These are phyloP conservation scores for Geotrichum histeridarum DNA, from an alignment of 1,139 yeast species.

Conservation along the genomic window DNA sequence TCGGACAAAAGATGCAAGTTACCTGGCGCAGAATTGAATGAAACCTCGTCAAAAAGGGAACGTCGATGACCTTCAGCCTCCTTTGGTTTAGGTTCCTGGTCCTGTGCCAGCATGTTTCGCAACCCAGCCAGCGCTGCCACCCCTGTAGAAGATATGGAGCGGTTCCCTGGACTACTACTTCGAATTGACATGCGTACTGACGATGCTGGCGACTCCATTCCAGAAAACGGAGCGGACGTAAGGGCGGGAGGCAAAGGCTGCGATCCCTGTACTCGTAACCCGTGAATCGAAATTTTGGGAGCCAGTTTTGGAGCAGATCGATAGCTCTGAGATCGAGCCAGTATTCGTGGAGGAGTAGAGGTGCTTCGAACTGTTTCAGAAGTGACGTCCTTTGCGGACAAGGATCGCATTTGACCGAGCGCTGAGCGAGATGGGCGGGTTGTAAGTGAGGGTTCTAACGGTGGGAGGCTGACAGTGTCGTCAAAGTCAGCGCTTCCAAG, in stretches of 20 bases:
- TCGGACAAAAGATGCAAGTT: conserved; percentile 39
- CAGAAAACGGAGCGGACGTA: conserved; percentile 1
- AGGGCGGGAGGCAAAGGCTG: conserved; percentile 4
- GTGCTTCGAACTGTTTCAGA: neutral
- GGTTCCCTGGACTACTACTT: conserved; percentile 10
- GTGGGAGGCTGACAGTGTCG: conserved; percentile 9
- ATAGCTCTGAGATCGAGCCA: neutral
- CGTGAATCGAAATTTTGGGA: neutral
- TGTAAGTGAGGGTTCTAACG: neutral
- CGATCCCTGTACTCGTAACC: neutral
- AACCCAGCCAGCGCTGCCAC: conserved; percentile 2
- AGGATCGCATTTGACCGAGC: neutral
- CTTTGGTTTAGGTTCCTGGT: neutral
- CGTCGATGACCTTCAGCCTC: conserved; percentile 19
- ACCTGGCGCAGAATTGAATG: conserved; percentile 36
- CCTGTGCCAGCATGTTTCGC: conserved; percentile 9
- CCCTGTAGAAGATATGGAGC: neutral
- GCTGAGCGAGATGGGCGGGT: neutral
- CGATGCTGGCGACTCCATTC: conserved; percentile 9
- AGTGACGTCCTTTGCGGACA: neutral
- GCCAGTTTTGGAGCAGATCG: conserved; percentile 1
- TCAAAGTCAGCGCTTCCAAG: conserved; percentile 1
- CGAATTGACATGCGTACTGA: conserved; percentile 11
- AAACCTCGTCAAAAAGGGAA: conserved; percentile 28
- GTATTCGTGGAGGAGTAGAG: neutral